These are phyloP conservation scores for Phallus indusiatus DNA, from an alignment of 768 basidiomycete species.

Conservation along the genomic window DNA sequence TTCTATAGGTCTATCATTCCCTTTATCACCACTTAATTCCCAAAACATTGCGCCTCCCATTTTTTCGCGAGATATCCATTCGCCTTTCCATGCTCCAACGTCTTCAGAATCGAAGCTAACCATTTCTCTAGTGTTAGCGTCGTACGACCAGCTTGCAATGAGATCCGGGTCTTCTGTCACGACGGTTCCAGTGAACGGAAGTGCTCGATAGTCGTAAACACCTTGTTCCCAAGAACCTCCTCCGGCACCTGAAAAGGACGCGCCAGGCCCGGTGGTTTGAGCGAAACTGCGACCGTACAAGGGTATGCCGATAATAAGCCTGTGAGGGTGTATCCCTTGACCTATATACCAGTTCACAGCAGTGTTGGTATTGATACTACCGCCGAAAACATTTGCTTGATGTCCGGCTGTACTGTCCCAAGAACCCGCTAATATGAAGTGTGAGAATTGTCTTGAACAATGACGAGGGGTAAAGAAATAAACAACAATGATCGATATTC, in stretches of 20 bases:
- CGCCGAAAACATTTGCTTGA: constrained; percentile 79
- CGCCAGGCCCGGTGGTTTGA: constrained; percentile 74
- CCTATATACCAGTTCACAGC: constrained; percentile 62
- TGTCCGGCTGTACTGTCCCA: constrained; percentile 39
- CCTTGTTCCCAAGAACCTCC: constrained; percentile 86
- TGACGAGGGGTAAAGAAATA: neutral
- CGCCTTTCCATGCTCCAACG: constrained; percentile 63
- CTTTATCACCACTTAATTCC: constrained; percentile 88
- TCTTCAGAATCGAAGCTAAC: constrained; percentile 71
- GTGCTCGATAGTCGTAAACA: constrained; percentile 86
- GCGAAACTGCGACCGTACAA: constrained; percentile 90
- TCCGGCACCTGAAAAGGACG: constrained; percentile 72
- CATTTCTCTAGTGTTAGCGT: constrained; percentile 66
- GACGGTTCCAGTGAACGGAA: constrained; percentile 69
- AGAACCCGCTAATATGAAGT: constrained; percentile 25
- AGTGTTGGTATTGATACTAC: constrained; percentile 49
- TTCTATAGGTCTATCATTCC: constrained; percentile 58
- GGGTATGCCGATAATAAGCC: constrained; percentile 86
- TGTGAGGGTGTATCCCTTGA: constrained; percentile 64
- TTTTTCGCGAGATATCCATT: constrained; percentile 65
- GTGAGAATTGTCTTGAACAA: neutral
- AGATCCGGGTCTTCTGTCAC: constrained; percentile 54
- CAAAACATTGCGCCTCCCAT: constrained; percentile 93
- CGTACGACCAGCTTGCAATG: constrained; percentile 79
- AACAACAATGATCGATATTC: neutral